Base-by-base conservation (phyloP, 202 grass and related monocot genomes). In the Eragrostis tef region DNA sequence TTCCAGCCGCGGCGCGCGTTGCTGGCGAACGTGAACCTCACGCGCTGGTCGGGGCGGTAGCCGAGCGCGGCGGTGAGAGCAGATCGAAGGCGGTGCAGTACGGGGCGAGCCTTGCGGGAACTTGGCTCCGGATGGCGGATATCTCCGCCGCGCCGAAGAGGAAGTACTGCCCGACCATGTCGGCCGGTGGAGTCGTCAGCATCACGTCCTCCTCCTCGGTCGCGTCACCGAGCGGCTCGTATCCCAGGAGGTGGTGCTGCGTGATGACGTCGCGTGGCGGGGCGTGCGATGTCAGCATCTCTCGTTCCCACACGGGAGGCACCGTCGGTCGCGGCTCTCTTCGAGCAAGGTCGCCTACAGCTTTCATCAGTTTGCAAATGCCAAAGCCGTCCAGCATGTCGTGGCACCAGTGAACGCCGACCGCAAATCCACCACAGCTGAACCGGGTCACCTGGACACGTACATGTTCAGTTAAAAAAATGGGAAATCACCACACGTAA, bases 211-310 rank as follows among this genome's bases (percentile, higher is more conserved):
- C 9, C 20, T 22, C 11, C 11, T 4, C 59, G 1, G 56, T n/a
- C 25, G 12, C 4, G 27, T 9, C 27, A 1, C 14, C 1, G 27
- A 34, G 61, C 61, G 27, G 27, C 5, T 15, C 10, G 27, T 34
- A 64, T 16, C 1, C 61, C 27, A 64, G 61, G 51, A 39, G 34
- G 6, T 39, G 1, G 4, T 5, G 19, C 5, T 6, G 17, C 7
- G 17, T 20, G 5, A 19, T 81, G 78, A 72, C 11, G 29, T 31
- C 29, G 47, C 70, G 59, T 15, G 79, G 79, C 21, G 79, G 85
- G 63, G 2, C 34, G 26, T 54, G 79, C 15, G 79, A 62, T 25
- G 34, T 49, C 11, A 87, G 58, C 12, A 87, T 48, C 63, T 87
- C 79, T 0, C 79, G 71, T 24, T 58, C 54, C 64, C 64, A 67